Evolutionary conservation across 257 asterid species (phyloP), one percentile per base, ranked within the genome.

Genomic region (Lycium ferocissimum): DNA sequence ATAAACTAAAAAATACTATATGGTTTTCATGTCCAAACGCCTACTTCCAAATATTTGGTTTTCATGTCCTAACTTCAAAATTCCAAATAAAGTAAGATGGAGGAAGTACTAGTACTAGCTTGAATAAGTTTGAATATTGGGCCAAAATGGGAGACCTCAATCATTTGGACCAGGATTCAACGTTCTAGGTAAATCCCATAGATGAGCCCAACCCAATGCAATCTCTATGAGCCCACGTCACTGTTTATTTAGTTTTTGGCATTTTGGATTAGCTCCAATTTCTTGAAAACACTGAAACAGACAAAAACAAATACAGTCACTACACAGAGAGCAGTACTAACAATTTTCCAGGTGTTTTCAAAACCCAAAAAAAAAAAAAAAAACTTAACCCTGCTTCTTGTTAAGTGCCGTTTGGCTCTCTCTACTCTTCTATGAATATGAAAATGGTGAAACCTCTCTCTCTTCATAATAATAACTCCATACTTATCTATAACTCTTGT

Each of bases 221-320:
- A 22, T 35, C 43, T 26, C 71, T 26, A 10, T 33, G 18, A 65
- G 63, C 65, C 26, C 14, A 62, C 69, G 33, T 26, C 33, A 26
- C 33, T 26, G 33, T 26, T 26, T 26, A 26, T 26, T 26, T 26
- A 1, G 33, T 26, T 26, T 26, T 26, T 26, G 33, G 33, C 65
- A 26, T 76, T 76, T 51, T 35, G 82, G 65, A 54, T 51, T 26
- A 53, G 53, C 53, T 53, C 82, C 59, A 78, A 53, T 22, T 51
- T 14, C 65, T 78, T 78, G 82, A 78, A 26, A 78, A 78, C 65
- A 78, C 65, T 53, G 82, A 78, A 78, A 26, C 47, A 78, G 20
- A 33, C 65, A 14, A 76, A 70, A 17, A 70, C 58, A 51, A 76
- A 40, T 14, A 53, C 5, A 35, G 0, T 6, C 26, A 38, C 51